Evolutionary conservation across 2,329 filamentous ascomycete genomes (phyloP), one percentile per base, ranked within the genome.

Genomic region (Arachnomyces sp.): DNA sequence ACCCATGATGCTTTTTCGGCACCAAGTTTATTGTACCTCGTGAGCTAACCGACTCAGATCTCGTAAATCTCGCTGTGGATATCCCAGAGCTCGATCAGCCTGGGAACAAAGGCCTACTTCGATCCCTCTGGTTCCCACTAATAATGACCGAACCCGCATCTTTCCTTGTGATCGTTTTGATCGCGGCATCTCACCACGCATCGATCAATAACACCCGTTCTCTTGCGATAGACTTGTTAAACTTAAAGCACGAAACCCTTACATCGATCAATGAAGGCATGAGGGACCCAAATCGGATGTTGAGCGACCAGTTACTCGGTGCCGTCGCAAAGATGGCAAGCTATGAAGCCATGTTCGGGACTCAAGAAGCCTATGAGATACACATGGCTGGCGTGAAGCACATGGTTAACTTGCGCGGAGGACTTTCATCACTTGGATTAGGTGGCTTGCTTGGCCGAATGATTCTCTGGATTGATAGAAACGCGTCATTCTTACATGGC

Each of bases 271-370:
- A 70, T 43, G 44, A 54, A 4, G 56, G 58, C 7, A 53, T 72
- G 21, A 48, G 48, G n/a, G 50, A 58, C 31, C 50, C 56, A 17
- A 44, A 46, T 2, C 46, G 54, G 18, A 47, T 49, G 3, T 52
- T 62, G 5, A 64, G 54, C 44, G 69, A 73, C 47, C 62, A 62
- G 11, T 44, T 72, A 25, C 62, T 74, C 37, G 67, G 65, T 7
- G 69, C 71, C 2, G 68, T 72, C 3, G 68, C 67, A 28, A 69
- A 71, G 45, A 70, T 75, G 69, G 71, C 70, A 7, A 67, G 65
- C 44, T 74, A 71, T 50, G 72, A 75, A 48, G 69, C 69, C n/a
- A 66, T 73, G 44, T 72, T 67, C 46, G 70, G 71, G 15, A 59
- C 62, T 14, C 48, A 59, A 14, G 51, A 57, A 3, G 59, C 61